Evolutionary conservation across 2,329 filamentous ascomycete genomes (phyloP), one percentile per base, ranked within the genome.

Genomic region (Dichotomopilus funicola): DNA sequence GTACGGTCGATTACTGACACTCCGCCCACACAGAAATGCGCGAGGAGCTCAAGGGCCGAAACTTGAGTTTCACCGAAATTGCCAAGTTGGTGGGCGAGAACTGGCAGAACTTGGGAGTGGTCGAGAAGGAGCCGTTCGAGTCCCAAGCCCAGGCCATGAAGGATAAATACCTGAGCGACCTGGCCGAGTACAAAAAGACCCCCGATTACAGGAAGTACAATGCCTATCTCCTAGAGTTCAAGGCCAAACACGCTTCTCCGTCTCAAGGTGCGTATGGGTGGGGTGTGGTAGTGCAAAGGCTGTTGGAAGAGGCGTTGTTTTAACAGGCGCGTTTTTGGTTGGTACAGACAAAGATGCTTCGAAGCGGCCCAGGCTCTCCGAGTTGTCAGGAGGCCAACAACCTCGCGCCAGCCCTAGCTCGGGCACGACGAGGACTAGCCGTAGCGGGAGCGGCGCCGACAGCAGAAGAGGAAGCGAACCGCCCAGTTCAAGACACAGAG

Each of bases 11-110:
- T 27, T 27, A 27, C 19, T 27, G 19, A 27, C 19, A 27, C 19
- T 27, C 38, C 37, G 12, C 13, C 12, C 4, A 31, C 6, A 13
- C 41, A 88, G 85, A 87, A 70, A 87, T 90, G 71, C 82, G 89
- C 63, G 89, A 92, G 63, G 82, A 88, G 27, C 72, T 92, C 31
- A 90, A 88, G 66, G 87, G 84, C 3, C 83, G 87, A 56, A 88
- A 87, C 48, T 72, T 92, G 4, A 87, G 85, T 1, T 94, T 94
- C 64, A 91, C 88, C 1, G 88, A 91, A 65, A 91, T 92, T 60
- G 88, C 88, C 9, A 91, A 91, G 65, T 73, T 90, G 1, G 88
- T 91, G 1, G 88, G 88, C 6, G 88, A 92, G 66, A 82, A 87
- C 65, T 92, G 88, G 88, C 88, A 92, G 66, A 85, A 82, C 51